Percentiles rank a stretch among this genome's conserved stretches.
These are phyloP conservation scores for Comarum palustre DNA, from an alignment of 306 rosid species.

Conservation along the genomic window DNA sequence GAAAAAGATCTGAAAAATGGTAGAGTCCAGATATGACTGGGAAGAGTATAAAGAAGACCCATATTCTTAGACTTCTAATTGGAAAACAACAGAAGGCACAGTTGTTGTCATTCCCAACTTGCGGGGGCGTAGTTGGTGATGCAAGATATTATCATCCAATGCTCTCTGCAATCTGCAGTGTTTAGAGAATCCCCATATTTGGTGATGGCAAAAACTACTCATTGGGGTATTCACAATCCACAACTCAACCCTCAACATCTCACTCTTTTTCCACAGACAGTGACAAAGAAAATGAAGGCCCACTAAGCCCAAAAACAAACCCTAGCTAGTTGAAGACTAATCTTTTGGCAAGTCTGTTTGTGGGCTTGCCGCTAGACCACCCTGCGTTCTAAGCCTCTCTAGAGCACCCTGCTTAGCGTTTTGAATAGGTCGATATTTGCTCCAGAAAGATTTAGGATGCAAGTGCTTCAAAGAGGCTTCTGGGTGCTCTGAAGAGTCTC, in stretches of 20 bases:
- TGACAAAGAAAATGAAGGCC: too few species aligned
- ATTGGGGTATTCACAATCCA: too few species aligned
- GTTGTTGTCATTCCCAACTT: conserved; percentile 5
- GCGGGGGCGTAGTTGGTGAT: neutral
- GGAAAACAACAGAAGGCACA: neutral
- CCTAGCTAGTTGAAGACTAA: too few species aligned
- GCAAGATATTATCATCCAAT: conserved; percentile 1
- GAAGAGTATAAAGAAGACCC: neutral
- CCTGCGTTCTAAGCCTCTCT: too few species aligned
- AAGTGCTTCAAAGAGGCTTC: too few species aligned
- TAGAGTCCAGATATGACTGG: neutral
- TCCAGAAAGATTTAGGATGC: too few species aligned
- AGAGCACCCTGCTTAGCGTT: too few species aligned
- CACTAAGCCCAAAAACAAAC: too few species aligned
- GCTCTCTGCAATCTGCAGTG: neutral
- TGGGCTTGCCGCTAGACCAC: too few species aligned
- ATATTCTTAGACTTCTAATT: neutral
- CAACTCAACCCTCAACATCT: neutral
- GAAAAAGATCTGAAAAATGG: neutral
- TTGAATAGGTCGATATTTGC: too few species aligned
- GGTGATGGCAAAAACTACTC: neutral
- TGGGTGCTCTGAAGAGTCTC: too few species aligned
- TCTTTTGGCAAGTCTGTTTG: too few species aligned
- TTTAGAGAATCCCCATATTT: neutral
- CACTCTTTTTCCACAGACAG: neutral